Conservation (phyloP, 1,284 basidiomycete species). For the Melampsora americana region DNA sequence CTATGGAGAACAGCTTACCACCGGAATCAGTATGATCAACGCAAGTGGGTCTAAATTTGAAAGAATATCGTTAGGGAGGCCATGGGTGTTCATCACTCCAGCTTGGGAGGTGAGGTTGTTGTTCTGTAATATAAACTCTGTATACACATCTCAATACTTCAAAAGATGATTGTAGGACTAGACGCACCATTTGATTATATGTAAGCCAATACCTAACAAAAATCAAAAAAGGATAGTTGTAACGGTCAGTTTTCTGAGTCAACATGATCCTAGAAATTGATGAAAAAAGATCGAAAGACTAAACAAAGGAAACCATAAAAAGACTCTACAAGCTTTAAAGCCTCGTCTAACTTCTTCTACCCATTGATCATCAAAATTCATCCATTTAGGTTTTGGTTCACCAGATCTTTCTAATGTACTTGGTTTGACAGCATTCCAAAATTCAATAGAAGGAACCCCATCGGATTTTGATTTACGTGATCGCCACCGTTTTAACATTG, state of each 20-base stretch:
- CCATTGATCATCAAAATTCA: slow-evolving; percentile 66
- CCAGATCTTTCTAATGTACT: slow-evolving; percentile 58
- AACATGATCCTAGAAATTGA: background rate
- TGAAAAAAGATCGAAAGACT: background rate
- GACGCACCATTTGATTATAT: slow-evolving; percentile 58
- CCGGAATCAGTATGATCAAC: slow-evolving; percentile 58
- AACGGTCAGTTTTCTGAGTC: slow-evolving; percentile 58
- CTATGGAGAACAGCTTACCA: slow-evolving; percentile 57
- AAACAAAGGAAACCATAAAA: slow-evolving; percentile 62
- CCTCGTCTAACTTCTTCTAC: slow-evolving; percentile 79
- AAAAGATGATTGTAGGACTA: background rate
- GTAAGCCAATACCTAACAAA: slow-evolving; percentile 59
- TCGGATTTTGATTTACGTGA: slow-evolving; percentile 47
- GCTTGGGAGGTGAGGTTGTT: slow-evolving; percentile 67
- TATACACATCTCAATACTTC: background rate
- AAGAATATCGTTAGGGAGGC: slow-evolving; percentile 70
- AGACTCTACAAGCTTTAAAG: slow-evolving; percentile 78
- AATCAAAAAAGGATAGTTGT: background rate
- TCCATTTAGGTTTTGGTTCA: slow-evolving; percentile 54
- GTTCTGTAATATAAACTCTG: slow-evolving; percentile 1
- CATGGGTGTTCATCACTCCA: slow-evolving; percentile 49
- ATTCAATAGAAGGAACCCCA: slow-evolving; percentile 60
- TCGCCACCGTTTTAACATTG: slow-evolving; percentile 53
- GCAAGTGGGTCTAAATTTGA: slow-evolving; percentile 75
- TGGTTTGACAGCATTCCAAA: slow-evolving; percentile 77